Conservation (phyloP, 108 stramenopile species). For the Conticribra guillardii region DNA sequence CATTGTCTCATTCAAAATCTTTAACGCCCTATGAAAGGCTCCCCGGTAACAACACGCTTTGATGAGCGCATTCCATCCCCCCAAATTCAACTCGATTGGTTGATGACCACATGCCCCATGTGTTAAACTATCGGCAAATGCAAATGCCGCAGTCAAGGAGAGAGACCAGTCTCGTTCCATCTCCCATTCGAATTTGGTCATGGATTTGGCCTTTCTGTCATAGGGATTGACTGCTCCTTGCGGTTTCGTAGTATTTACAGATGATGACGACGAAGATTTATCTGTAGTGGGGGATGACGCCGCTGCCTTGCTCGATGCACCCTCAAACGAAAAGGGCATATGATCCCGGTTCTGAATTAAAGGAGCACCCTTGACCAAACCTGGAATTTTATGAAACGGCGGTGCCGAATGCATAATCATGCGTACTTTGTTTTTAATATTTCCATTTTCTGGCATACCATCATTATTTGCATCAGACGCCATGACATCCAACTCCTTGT, state of each 20-base stretch:
- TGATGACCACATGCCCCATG: slow-evolving; percentile 91
- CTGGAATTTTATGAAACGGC: slow-evolving; percentile 81
- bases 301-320: too few species aligned
- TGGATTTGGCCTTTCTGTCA: slow-evolving; percentile 37
- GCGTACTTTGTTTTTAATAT: slow-evolving; percentile 49
- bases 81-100: slow-evolving; percentile 71
- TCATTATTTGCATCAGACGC: slow-evolving; percentile 16
- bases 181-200: slow-evolving; percentile 72
- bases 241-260: neutral
- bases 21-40: slow-evolving; percentile 81
- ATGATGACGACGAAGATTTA: slow-evolving; percentile 4
- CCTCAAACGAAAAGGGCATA: slow-evolving; percentile 12
- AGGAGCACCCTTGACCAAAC: slow-evolving; percentile 62
- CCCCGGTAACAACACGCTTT: slow-evolving; percentile 85
- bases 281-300: too few species aligned
- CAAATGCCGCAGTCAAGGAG: slow-evolving; percentile 78
- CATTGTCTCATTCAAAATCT: slow-evolving; percentile 77
- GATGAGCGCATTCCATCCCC: slow-evolving; percentile 72
- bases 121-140: slow-evolving; percentile 83
- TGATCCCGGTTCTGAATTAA: slow-evolving; percentile 52
- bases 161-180: slow-evolving; percentile 73
- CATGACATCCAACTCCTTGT: slow-evolving; percentile 12
- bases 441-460: slow-evolving; percentile 33
- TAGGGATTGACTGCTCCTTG: slow-evolving; percentile 5
- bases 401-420: slow-evolving; percentile 67